phyloP scores from a whole-genome alignment of 129 eudicot species.

The Logfia minima region DNA sequence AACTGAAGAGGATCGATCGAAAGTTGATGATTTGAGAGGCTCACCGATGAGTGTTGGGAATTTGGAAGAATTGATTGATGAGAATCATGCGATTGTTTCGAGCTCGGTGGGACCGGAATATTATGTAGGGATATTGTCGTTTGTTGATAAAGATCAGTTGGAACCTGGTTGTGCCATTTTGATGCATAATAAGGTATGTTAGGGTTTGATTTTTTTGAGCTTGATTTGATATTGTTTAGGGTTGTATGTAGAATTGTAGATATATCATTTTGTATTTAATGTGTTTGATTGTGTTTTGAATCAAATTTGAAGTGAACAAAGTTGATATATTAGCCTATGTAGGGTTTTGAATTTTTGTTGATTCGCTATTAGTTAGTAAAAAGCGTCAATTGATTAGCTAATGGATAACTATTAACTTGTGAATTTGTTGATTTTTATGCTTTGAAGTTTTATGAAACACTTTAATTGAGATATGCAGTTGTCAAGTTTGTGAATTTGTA shows the following conservation, averaged over 20 bases:
- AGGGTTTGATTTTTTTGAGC: conserved; percentile 7
- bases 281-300: too few relatives aligned
- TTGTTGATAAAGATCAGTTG: conserved; percentile 91
- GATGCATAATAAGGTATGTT: conserved; percentile 89
- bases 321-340: neutral
- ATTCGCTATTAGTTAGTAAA: too few relatives aligned
- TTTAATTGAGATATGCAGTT: too few relatives aligned
- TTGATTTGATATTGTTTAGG: neutral
- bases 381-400: too few relatives aligned
- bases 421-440: too few relatives aligned
- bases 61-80: conserved; percentile 92
- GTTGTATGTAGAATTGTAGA: neutral
- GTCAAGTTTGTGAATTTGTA: too few relatives aligned
- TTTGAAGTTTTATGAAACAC: too few relatives aligned
- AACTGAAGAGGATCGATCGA: conserved; percentile 84
- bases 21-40: conserved; percentile 91
- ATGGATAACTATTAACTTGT: too few relatives aligned
- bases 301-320: too few relatives aligned
- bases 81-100: conserved; percentile 93
- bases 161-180: conserved; percentile 94
- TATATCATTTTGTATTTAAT: neutral
- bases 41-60: conserved; percentile 97
- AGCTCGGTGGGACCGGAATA: conserved; percentile 97
- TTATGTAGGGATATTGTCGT: conserved; percentile 86
- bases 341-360: neutral